A percentile compares a stretch with the other conserved stretches of the same genome.
phyloP scores from a whole-genome alignment of 345 rosid species.

The Triadica sebifera region DNA sequence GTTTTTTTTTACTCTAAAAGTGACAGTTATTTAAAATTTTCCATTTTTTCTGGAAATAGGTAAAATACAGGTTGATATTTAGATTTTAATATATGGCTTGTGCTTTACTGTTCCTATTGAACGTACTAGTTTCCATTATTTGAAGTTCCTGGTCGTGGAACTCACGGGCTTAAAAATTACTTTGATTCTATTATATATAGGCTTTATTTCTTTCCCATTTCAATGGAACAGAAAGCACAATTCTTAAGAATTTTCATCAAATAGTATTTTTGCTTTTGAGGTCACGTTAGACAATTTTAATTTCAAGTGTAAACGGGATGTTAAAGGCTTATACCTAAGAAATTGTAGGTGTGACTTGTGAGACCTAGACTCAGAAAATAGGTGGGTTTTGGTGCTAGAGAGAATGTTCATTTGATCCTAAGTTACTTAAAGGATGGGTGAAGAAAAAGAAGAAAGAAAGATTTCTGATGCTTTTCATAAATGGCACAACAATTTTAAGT shows the following conservation, averaged over 20 bases:
- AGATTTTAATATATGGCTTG: not conserved
- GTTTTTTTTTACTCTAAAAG: not conserved
- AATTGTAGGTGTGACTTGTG: not conserved
- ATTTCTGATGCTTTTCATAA: not conserved
- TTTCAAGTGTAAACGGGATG: not conserved
- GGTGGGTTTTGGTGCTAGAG: no score
- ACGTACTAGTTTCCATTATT: no score
- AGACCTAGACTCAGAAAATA: not conserved
- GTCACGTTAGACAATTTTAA: no score
- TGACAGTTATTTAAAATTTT: no score
- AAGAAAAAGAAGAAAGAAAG: not conserved
- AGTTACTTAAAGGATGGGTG: not conserved
- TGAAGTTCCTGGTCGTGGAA: no score
- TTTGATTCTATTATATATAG: no score
- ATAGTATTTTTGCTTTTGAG: no score
- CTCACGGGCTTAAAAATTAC: no score
- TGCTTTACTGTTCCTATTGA: not conserved
- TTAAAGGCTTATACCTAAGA: not conserved
- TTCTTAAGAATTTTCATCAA: no score
- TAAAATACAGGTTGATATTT: not conserved
- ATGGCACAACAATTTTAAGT: not conserved
- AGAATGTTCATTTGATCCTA: no score
- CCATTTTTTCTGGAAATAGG: not conserved
- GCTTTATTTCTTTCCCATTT: no score
- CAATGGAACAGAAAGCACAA: no score